These are phyloP conservation scores for Aspergillus nomiae DNA, from an alignment of 2,329 filamentous ascomycete species.

Conservation along the genomic window DNA sequence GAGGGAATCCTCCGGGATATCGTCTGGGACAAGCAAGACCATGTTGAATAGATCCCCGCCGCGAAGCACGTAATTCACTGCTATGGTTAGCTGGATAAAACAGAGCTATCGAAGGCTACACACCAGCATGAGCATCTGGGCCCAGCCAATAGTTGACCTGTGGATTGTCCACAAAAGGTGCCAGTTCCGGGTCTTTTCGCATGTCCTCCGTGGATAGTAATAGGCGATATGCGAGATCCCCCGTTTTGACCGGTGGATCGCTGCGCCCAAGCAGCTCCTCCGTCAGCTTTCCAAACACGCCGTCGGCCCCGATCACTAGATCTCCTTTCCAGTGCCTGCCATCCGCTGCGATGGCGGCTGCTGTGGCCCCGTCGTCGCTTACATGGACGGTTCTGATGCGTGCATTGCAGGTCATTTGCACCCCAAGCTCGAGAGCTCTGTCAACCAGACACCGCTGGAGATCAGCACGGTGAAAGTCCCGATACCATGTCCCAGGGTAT, in stretches of 20 bases:
- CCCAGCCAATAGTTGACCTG: slow-evolving; percentile 59
- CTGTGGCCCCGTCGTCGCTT: slow-evolving; percentile 30
- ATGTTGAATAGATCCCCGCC: not conserved
- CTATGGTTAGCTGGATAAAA: not conserved
- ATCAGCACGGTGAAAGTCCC: slow-evolving; percentile 59
- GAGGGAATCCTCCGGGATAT: not conserved
- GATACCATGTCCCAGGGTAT: slow-evolving; percentile 47
- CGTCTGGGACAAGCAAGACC: not conserved
- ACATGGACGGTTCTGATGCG: slow-evolving; percentile 47
- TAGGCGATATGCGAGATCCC: slow-evolving; percentile 58
- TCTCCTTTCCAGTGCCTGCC: slow-evolving; percentile 27
- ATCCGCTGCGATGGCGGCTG: slow-evolving; percentile 39
- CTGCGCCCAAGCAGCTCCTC: slow-evolving; percentile 44
- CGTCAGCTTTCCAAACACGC: slow-evolving; percentile 38
- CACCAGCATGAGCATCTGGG: slow-evolving; percentile 51
- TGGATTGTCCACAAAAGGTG: slow-evolving; percentile 48
- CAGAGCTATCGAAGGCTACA: not conserved
- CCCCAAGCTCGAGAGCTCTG: slow-evolving; percentile 52
- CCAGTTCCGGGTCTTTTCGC: slow-evolving; percentile 50
- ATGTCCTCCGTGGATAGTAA: slow-evolving; percentile 53
- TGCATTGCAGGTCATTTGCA: slow-evolving; percentile 46
- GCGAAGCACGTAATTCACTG: slow-evolving; percentile 62
- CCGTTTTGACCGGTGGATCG: slow-evolving; percentile 53
- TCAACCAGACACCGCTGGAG: slow-evolving; percentile 53
- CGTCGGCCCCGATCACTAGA: slow-evolving; percentile 30